phyloP scores from a whole-genome alignment of 2,329 filamentous ascomycete species.

The Botryotinia calthae region DNA sequence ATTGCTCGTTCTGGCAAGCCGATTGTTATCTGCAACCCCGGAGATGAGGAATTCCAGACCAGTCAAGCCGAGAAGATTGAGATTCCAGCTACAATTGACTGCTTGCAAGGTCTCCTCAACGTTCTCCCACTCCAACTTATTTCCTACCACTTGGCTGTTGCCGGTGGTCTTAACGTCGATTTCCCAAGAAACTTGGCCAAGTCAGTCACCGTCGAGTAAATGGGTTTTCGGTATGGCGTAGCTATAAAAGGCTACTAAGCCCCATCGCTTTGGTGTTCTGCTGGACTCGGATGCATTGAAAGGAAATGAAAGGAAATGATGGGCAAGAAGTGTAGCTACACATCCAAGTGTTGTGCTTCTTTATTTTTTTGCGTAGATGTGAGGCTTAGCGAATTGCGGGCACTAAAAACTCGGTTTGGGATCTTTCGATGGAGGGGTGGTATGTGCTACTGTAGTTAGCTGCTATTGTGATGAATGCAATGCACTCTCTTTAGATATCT shows the following conservation, averaged over 20 bases:
- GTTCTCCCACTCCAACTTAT: constrained; percentile 97
- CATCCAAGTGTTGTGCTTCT: constrained; percentile 4
- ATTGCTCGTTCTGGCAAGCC: constrained; percentile 94
- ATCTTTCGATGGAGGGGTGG: constrained; percentile 1
- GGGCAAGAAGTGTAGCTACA: constrained; percentile 2
- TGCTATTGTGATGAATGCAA: constrained; percentile 5
- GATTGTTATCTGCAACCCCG: constrained; percentile 95
- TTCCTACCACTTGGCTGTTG: constrained; percentile 97
- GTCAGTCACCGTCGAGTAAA: constrained; percentile 96
- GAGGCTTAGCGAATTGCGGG: constrained; percentile 14
- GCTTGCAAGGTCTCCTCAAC: constrained; percentile 93
- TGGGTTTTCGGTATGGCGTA: constrained; percentile 1
- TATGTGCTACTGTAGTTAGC: constrained; percentile 8
- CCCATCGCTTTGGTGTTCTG: constrained; percentile 25
- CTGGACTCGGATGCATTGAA: constrained; percentile 7
- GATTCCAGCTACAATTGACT: constrained; percentile 92
- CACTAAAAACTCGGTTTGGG: constrained; percentile 12
- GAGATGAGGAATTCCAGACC: constrained; percentile 82
- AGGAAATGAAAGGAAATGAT: not conserved
- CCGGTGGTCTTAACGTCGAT: constrained; percentile 94
- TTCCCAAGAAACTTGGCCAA: constrained; percentile 99
- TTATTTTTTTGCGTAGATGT: constrained; percentile 16
- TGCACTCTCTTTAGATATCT: constrained; percentile 1
- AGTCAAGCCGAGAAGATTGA: constrained; percentile 95
- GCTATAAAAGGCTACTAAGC: constrained; percentile 19